Evolutionary conservation across 2,329 filamentous ascomycete species (phyloP).

Genomic region (Cladorrhinum sp.): DNA sequence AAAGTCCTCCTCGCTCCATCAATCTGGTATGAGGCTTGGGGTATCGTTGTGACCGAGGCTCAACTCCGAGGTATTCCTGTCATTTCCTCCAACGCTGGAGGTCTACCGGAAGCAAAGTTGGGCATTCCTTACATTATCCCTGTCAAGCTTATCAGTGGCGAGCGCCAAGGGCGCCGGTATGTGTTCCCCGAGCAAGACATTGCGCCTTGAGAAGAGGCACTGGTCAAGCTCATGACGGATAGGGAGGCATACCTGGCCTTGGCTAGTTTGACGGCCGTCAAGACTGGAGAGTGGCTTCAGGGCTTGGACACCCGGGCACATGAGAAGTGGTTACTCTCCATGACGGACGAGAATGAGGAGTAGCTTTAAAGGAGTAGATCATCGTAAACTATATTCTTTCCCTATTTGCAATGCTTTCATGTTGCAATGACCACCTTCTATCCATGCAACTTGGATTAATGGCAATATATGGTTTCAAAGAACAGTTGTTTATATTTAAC

Average conservation of each 20-base stretch:
- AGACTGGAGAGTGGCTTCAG: conserved; percentile 21
- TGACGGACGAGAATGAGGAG: conserved; percentile 18
- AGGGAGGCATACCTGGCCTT: conserved; percentile 18
- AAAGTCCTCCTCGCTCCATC: conserved; percentile 27
- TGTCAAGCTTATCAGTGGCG: conserved; percentile 24
- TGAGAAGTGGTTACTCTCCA: conserved; percentile 27
- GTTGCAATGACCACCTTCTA: too few relatives aligned
- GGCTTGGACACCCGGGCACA: conserved; percentile 19
- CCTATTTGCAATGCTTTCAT: too few relatives aligned
- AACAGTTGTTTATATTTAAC: too few relatives aligned
- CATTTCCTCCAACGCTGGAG: conserved; percentile 27
- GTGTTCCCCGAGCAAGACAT: conserved; percentile 26
- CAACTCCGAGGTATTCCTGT: conserved; percentile 29
- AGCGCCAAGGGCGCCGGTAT: conserved; percentile 24
- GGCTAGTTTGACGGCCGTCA: conserved; percentile 17
- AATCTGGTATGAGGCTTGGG: conserved; percentile 28
- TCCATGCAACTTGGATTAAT: too few relatives aligned
- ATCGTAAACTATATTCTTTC: neutral
- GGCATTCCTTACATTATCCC: conserved; percentile 25
- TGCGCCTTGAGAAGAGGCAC: conserved; percentile 19
- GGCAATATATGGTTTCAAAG: too few relatives aligned
- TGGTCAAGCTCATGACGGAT: conserved; percentile 22
- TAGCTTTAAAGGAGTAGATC: neutral
- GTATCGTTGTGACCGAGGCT: conserved; percentile 28
- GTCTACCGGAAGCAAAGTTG: conserved; percentile 27